Conservation (phyloP, 352 stramenopile species). For the Phytophthora idaei region DNA sequence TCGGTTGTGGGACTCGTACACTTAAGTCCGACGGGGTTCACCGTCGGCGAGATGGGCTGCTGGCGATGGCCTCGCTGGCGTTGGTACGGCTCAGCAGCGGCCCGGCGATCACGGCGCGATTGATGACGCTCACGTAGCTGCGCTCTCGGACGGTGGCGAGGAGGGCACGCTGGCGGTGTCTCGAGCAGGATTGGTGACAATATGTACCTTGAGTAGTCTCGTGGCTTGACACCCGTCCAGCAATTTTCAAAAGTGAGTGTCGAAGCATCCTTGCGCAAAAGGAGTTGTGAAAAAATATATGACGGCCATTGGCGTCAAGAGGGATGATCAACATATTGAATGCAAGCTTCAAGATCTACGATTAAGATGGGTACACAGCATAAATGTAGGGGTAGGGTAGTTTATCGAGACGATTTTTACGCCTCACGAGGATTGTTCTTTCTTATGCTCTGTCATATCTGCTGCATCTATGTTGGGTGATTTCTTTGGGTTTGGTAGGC, state of each 20-base stretch:
- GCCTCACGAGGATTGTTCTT: neutral
- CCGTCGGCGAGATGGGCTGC: no score
- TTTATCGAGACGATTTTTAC: slow-evolving; percentile 7
- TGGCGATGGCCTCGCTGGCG: neutral
- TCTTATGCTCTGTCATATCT: neutral
- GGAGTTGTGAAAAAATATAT: neutral
- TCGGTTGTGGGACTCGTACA: neutral
- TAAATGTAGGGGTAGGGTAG: slow-evolving; percentile 9
- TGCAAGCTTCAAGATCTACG: slow-evolving; percentile 9
- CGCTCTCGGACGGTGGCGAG: neutral
- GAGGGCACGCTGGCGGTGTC: neutral
- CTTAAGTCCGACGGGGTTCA: neutral
- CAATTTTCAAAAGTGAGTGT: slow-evolving; percentile 6
- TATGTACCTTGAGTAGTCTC: no score
- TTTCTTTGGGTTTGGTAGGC: slow-evolving; percentile 12
- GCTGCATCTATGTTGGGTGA: slow-evolving; percentile 2
- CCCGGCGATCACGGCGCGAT: neutral
- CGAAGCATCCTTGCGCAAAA: neutral
- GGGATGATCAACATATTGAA: slow-evolving; percentile 12
- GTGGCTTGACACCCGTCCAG: neutral
- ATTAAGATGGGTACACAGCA: slow-evolving; percentile 12
- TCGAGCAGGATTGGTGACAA: neutral
- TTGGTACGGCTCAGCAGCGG: neutral
- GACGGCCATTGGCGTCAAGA: neutral
- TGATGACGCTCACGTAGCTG: neutral